phyloP scores from a whole-genome alignment of 345 rosid species.

The Chamaenerion angustifolium region DNA sequence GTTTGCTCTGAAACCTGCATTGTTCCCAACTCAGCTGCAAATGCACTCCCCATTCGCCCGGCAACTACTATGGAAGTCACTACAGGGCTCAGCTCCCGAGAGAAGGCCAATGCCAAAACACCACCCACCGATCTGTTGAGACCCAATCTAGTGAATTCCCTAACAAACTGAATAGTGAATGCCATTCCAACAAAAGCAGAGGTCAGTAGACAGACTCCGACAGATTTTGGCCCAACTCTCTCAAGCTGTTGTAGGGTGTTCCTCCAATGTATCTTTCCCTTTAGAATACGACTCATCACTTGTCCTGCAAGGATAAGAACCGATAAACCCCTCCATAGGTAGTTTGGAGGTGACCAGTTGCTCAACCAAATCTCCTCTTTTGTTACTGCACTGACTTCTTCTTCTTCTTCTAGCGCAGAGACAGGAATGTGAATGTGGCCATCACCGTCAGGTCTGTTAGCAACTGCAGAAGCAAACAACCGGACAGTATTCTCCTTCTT shows the following conservation, averaged over 20 bases:
- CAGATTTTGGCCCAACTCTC: conserved; percentile 17
- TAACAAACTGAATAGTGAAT: conserved; percentile 17
- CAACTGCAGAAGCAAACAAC: conserved; percentile 1
- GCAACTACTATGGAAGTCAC: conserved; percentile 16
- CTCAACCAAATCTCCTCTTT: conserved; percentile 8
- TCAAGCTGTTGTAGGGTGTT: conserved; percentile 19
- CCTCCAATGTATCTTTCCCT: conserved; percentile 15
- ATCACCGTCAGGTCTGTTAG: conserved; percentile 3
- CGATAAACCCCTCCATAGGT: conserved; percentile 18
- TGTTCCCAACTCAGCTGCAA: conserved; percentile 16
- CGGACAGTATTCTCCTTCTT: neutral
- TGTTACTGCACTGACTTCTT: neutral
- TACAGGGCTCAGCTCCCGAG: conserved; percentile 17
- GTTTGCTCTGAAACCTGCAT: conserved; percentile 20
- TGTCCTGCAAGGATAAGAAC: conserved; percentile 15
- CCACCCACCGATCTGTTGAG: conserved; percentile 16
- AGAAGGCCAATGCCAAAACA: conserved; percentile 15
- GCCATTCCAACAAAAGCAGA: conserved; percentile 20
- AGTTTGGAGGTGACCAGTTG: conserved; percentile 15
- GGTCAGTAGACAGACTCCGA: conserved; percentile 17
- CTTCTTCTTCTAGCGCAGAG: conserved; percentile 6
- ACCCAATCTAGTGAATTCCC: conserved; percentile 19
- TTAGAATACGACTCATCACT: conserved; percentile 9
- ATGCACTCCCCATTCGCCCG: conserved; percentile 16
- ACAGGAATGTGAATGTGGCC: conserved; percentile 6